Evolutionary conservation across 1,284 basidiomycete genomes (phyloP).

Genomic region (Cryptococcus hybrid): DNA sequence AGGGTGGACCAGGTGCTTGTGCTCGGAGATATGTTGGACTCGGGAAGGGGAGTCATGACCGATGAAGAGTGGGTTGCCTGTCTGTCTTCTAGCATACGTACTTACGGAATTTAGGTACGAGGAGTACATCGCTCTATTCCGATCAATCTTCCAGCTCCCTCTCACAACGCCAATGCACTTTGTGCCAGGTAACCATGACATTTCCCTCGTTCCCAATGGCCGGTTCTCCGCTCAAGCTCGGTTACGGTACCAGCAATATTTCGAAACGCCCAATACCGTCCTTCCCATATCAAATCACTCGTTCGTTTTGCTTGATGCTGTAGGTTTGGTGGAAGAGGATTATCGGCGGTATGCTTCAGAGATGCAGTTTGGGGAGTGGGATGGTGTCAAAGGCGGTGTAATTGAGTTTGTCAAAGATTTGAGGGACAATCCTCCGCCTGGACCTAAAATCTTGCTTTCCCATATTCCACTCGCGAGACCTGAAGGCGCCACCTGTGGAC

Average conservation of each 20-base stretch:
- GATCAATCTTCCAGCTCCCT: conserved; percentile 59
- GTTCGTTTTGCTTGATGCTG: conserved; percentile 70
- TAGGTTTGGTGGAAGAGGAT: conserved; percentile 72
- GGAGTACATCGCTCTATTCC: conserved; percentile 61
- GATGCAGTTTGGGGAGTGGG: conserved; percentile 59
- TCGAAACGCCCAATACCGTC: conserved; percentile 39
- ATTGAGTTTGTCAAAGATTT: conserved; percentile 68
- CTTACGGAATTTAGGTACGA: conserved; percentile 56
- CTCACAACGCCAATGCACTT: conserved; percentile 57
- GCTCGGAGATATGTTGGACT: conserved; percentile 74
- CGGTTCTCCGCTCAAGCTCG: conserved; percentile 60
- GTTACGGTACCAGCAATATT: conserved; percentile 61
- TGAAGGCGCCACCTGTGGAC: conserved; percentile 68
- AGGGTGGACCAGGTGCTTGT: conserved; percentile 72
- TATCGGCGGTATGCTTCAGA: conserved; percentile 61
- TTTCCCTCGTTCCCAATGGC: conserved; percentile 64
- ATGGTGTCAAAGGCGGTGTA: conserved; percentile 58
- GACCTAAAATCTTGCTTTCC: conserved; percentile 66
- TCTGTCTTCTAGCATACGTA: neutral
- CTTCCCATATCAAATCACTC: conserved; percentile 64
- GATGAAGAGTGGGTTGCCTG: conserved; percentile 31
- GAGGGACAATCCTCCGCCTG: conserved; percentile 47
- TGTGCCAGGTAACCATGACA: conserved; percentile 83
- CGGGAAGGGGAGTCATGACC: conserved; percentile 59
- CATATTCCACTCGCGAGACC: conserved; percentile 76